Percentiles rank a stretch among this genome's conserved stretches.
Evolutionary conservation across 2,329 filamentous ascomycete species (phyloP).

Genomic region (Rosellinia necatrix): DNA sequence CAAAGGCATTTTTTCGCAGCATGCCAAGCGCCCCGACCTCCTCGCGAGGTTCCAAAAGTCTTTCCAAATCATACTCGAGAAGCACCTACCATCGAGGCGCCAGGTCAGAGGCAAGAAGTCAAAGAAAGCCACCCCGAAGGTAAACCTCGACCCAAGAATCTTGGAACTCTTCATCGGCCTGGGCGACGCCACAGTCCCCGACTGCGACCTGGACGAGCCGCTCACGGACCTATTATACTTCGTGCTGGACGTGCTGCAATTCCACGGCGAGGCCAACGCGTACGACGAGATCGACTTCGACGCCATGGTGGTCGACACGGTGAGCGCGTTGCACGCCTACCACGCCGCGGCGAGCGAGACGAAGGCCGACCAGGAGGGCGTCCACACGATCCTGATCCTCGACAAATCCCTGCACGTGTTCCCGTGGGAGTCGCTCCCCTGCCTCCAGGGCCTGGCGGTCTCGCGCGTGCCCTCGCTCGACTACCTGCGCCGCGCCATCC

Average conservation of each 20-base stretch:
- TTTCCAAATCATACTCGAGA: slow-evolving; percentile 79
- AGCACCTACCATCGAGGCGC: slow-evolving; percentile 82
- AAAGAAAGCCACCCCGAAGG: slow-evolving; percentile 46
- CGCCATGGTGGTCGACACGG: slow-evolving; percentile 82
- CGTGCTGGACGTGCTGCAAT: slow-evolving; percentile 93
- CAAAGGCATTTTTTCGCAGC: slow-evolving; percentile 86
- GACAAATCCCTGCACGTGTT: slow-evolving; percentile 91
- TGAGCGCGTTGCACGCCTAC: slow-evolving; percentile 82
- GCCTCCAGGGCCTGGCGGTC: slow-evolving; percentile 76
- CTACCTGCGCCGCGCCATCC: slow-evolving; percentile 76
- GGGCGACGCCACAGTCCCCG: slow-evolving; percentile 70
- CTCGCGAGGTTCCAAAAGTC: slow-evolving; percentile 76
- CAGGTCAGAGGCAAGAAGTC: slow-evolving; percentile 62
- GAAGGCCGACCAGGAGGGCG: slow-evolving; percentile 45
- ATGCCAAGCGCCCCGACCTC: slow-evolving; percentile 63
- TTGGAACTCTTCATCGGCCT: slow-evolving; percentile 88
- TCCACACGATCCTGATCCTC: slow-evolving; percentile 84
- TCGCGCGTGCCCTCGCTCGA: slow-evolving; percentile 87
- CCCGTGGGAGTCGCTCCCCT: slow-evolving; percentile 95
- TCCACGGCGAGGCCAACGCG: slow-evolving; percentile 93
- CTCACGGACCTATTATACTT: slow-evolving; percentile 95
- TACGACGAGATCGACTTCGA: slow-evolving; percentile 99
- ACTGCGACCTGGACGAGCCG: slow-evolving; percentile 80
- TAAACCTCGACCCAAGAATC: slow-evolving; percentile 64
- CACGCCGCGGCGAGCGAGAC: slow-evolving; percentile 57